Conservation (phyloP, 495 filamentous ascomycete genomes). For the Ascodesmis nigricans region DNA sequence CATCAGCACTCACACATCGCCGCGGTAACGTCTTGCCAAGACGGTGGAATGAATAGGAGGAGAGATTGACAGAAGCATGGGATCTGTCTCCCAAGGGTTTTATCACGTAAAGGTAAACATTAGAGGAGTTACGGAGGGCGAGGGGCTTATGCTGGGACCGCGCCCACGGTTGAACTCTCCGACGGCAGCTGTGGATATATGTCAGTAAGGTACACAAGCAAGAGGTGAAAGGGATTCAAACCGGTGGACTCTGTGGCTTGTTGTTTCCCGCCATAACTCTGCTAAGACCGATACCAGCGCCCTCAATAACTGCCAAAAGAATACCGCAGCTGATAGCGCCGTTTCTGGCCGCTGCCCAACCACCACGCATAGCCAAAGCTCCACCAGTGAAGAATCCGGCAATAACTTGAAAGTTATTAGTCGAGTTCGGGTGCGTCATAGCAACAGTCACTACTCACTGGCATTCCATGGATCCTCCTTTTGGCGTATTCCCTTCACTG, state of each 20-base stretch:
- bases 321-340: slow-evolving; percentile 89
- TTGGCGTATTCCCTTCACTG: slow-evolving; percentile 83
- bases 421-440: not conserved
- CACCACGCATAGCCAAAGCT: slow-evolving; percentile 71
- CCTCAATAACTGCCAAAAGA: slow-evolving; percentile 86
- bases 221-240: slow-evolving; percentile 4
- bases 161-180: slow-evolving; percentile 10
- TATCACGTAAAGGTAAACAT: slow-evolving; percentile 6
- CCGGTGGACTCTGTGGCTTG: slow-evolving; percentile 27
- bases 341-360: slow-evolving; percentile 69
- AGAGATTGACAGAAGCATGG: too few species aligned
- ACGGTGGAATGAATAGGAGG: too few species aligned
- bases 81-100: too few species aligned
- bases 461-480: slow-evolving; percentile 98
- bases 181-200: slow-evolving; percentile 9
- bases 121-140: too few species aligned
- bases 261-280: slow-evolving; percentile 88
- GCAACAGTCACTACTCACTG: too few species aligned
- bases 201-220: slow-evolving; percentile 1
- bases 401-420: slow-evolving; percentile 32
- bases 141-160: slow-evolving; percentile 9
- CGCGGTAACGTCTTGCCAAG: too few species aligned
- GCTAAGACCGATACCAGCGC: slow-evolving; percentile 91
- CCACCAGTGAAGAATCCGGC: slow-evolving; percentile 96
- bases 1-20: too few species aligned